Conservation (phyloP, 179 eudicot genomes). For the Spergularia azorica region DNA sequence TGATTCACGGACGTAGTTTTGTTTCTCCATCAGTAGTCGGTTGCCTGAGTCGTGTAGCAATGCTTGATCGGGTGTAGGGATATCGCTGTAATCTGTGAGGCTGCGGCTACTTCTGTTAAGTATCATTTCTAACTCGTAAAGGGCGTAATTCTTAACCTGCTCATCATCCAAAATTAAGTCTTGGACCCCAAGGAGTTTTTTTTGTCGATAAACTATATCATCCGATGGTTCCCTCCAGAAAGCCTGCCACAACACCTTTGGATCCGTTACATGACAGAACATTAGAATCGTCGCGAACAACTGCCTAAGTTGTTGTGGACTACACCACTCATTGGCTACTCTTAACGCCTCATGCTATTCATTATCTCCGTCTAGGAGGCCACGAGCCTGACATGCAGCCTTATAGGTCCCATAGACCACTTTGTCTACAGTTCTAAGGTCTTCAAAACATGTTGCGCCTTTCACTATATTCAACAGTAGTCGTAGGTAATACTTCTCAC, state of each 20-base stretch:
- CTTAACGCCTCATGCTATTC: conserved; percentile 11
- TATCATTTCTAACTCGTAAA: too few species aligned
- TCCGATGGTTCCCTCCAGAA: neutral
- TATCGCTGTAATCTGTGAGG: too few species aligned
- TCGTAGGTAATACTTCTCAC: too few species aligned
- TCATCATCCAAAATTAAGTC: too few species aligned
- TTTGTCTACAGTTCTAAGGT: neutral
- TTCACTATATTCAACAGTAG: too few species aligned
- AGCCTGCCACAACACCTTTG: neutral
- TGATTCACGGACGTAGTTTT: too few species aligned
- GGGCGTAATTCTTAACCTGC: too few species aligned
- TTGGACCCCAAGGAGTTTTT: too few species aligned
- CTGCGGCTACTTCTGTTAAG: too few species aligned
- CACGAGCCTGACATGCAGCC: neutral
- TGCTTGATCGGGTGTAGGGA: too few species aligned
- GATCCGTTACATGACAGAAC: neutral
- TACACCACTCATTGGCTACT: neutral
- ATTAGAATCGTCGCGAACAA: neutral
- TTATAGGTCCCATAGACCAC: neutral
- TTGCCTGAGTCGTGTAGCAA: too few species aligned
- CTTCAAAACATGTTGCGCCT: neutral
- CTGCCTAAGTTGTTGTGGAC: neutral
- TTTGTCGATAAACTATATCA: neutral
- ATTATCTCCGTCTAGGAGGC: neutral
- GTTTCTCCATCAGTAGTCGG: too few species aligned